Percentiles rank a stretch among this genome's conserved stretches.
Evolutionary conservation across 345 rosid species (phyloP).

Genomic region (Eucalyptus urophylla): DNA sequence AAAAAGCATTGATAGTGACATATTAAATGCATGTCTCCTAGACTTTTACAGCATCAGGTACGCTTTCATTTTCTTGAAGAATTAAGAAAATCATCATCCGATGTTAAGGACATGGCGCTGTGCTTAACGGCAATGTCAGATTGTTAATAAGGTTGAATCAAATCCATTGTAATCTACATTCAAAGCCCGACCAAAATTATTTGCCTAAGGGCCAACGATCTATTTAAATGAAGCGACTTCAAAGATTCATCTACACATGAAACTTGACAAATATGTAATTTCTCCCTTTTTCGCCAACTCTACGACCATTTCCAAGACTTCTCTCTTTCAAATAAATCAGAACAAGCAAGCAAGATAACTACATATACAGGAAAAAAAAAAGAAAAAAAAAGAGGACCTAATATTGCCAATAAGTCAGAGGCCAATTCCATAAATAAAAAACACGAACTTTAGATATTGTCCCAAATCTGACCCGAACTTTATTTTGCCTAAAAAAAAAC

Average conservation of each 20-base stretch:
- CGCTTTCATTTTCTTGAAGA: neutral
- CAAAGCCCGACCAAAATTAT: neutral
- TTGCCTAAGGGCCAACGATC: neutral
- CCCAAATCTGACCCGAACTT: no score
- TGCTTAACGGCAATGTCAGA: neutral
- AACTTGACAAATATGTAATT: neutral
- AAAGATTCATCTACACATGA: neutral
- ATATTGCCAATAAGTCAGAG: no score
- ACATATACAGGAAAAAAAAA: no score
- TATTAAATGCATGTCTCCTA: neutral
- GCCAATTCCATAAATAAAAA: no score
- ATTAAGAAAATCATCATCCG: neutral
- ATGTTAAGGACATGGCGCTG: neutral
- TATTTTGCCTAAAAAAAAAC: no score
- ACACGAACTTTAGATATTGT: no score
- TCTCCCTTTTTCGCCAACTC: neutral
- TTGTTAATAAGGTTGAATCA: neutral
- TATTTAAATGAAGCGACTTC: neutral
- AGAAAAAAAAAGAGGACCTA: no score
- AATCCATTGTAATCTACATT: neutral
- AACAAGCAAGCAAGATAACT: no score
- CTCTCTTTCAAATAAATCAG: no score
- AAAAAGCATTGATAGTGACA: neutral
- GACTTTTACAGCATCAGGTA: neutral
- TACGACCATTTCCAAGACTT: no score